Conservation (phyloP, 2,329 filamentous ascomycete species). For the Trichoderma hamatum region DNA sequence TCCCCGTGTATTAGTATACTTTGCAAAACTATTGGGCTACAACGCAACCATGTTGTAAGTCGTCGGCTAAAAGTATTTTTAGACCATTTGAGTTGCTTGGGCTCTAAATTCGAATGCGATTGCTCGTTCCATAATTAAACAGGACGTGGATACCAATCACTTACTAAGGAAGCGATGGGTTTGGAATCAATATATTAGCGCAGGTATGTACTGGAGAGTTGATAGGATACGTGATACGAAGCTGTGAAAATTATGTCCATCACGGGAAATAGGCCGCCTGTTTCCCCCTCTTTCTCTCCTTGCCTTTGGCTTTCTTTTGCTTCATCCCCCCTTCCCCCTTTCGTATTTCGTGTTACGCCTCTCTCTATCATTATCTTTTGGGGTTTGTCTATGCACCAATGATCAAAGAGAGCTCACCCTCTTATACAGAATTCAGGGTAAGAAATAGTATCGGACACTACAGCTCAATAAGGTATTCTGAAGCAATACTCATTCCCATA, state of each 20-base stretch:
- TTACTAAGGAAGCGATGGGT: not conserved
- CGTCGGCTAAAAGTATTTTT: not conserved
- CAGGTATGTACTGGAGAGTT: not conserved
- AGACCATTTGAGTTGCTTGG: not conserved
- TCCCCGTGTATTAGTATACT: not conserved
- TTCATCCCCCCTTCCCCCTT: no score
- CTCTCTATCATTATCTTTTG: not conserved
- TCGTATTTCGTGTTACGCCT: no score
- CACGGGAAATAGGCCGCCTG: no score
- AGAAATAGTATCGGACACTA: not conserved
- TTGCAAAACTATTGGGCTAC: conserved; percentile 18
- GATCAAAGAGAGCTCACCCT: not conserved
- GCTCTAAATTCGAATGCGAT: not conserved
- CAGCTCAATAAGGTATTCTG: not conserved
- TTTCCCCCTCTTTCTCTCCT: no score
- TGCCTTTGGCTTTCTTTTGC: no score
- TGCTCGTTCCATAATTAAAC: not conserved
- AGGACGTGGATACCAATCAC: not conserved
- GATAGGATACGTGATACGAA: no score
- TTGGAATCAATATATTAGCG: not conserved
- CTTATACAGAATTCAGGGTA: not conserved
- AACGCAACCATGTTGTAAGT: not conserved
- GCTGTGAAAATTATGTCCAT: no score
- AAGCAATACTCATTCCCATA: not conserved
- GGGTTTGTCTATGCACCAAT: not conserved